Conservation (phyloP, 768 basidiomycete species). For the Naganishia antarctica region DNA sequence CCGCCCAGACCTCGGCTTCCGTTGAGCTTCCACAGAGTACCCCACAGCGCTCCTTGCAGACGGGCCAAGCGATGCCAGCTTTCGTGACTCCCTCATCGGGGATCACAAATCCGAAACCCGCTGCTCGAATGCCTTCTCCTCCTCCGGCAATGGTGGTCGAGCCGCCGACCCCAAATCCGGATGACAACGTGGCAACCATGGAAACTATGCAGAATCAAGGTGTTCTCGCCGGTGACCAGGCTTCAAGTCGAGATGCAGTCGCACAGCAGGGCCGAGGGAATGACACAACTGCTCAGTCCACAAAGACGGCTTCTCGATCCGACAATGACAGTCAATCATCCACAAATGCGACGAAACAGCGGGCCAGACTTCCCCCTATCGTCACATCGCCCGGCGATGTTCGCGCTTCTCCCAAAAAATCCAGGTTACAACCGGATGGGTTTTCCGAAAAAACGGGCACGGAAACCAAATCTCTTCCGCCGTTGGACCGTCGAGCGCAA, state of each 20-base stretch:
- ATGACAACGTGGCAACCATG: background rate
- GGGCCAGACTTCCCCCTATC: constrained; percentile 25
- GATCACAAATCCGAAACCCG: background rate
- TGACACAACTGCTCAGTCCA: too few relatives aligned
- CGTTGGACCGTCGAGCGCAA: constrained; percentile 25
- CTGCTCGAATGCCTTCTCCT: background rate
- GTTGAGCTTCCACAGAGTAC: background rate
- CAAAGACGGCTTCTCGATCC: background rate
- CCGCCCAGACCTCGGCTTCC: background rate
- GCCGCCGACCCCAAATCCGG: constrained; percentile 2
- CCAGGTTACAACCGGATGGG: background rate
- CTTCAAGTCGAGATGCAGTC: background rate
- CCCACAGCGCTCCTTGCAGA: background rate
- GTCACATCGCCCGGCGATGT: constrained; percentile 2
- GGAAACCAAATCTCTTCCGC: constrained; percentile 8
- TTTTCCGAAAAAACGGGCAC: background rate
- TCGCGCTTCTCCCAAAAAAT: background rate
- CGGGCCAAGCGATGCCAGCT: background rate
- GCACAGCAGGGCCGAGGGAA: background rate
- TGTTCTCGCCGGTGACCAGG: background rate
- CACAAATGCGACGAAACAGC: constrained; percentile 13
- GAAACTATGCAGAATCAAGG: background rate
- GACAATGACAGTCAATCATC: background rate
- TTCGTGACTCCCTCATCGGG: background rate
- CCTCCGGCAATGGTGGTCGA: constrained; percentile 11